Evolutionary conservation across 495 filamentous ascomycete species (phyloP).

Genomic region (Xeromyces bisporus): DNA sequence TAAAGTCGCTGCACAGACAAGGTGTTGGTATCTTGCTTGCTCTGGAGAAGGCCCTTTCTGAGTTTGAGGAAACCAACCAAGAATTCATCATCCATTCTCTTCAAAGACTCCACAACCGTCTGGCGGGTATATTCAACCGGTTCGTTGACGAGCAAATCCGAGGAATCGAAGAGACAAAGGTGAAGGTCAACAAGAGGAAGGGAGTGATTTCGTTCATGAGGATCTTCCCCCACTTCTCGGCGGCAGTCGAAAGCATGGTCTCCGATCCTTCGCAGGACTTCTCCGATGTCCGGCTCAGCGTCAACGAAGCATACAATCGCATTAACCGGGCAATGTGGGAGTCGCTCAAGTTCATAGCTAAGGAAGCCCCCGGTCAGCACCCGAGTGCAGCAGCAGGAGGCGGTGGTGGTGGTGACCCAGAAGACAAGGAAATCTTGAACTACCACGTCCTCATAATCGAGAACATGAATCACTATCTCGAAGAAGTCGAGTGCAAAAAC

Average conservation of each 20-base stretch:
- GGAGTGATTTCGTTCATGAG: slow-evolving; percentile 89
- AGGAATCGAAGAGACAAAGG: slow-evolving; percentile 96
- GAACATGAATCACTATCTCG: slow-evolving; percentile 95
- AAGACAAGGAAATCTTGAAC: slow-evolving; percentile 91
- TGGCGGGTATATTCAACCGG: slow-evolving; percentile 62
- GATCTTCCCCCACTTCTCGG: slow-evolving; percentile 72
- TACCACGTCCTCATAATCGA: slow-evolving; percentile 95
- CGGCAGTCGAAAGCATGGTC: slow-evolving; percentile 70
- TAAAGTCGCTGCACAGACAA: slow-evolving; percentile 36
- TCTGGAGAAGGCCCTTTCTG: slow-evolving; percentile 58
- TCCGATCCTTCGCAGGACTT: slow-evolving; percentile 32
- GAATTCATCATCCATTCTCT: slow-evolving; percentile 71
- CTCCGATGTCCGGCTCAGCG: slow-evolving; percentile 49
- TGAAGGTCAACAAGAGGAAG: slow-evolving; percentile 96
- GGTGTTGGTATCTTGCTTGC: slow-evolving; percentile 71
- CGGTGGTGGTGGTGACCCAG: slow-evolving; percentile 46
- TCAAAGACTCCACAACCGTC: slow-evolving; percentile 59
- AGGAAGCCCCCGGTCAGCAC: slow-evolving; percentile 57
- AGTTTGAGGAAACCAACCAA: slow-evolving; percentile 74
- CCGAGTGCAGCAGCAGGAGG: slow-evolving; percentile 35
- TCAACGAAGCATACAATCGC: slow-evolving; percentile 74
- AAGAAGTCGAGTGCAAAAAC: slow-evolving; percentile 65
- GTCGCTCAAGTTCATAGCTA: slow-evolving; percentile 84
- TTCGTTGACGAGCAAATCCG: slow-evolving; percentile 91
- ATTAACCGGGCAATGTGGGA: slow-evolving; percentile 97